A percentile compares a stretch with the other conserved stretches of the same genome.
These are phyloP conservation scores for Endothia cerciana DNA, from an alignment of 2,329 filamentous ascomycete genomes.

Conservation along the genomic window DNA sequence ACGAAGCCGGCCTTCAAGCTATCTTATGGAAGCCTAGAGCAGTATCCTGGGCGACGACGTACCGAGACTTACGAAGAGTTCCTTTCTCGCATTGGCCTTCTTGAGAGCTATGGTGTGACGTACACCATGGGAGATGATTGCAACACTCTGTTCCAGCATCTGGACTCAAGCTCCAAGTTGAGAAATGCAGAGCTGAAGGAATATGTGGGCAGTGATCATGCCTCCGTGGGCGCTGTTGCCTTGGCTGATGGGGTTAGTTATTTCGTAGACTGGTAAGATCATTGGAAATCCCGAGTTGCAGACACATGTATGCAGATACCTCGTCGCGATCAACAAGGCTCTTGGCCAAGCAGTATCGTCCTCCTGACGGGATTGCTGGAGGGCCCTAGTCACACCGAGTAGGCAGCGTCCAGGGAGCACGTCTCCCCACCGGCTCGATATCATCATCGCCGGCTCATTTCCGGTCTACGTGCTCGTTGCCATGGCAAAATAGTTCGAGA, in stretches of 20 bases:
- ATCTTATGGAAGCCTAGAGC: slow-evolving; percentile 32
- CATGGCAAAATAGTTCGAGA: too few relatives aligned
- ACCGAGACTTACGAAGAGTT: slow-evolving; percentile 34
- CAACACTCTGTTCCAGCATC: slow-evolving; percentile 30
- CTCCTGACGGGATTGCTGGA: too few relatives aligned
- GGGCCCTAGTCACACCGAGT: too few relatives aligned
- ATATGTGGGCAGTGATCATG: slow-evolving; percentile 34
- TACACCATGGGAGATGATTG: slow-evolving; percentile 30
- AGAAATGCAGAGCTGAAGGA: slow-evolving; percentile 34
- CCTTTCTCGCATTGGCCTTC: slow-evolving; percentile 25
- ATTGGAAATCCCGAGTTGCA: too few relatives aligned
- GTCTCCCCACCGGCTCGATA: too few relatives aligned
- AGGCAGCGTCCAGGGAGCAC: too few relatives aligned
- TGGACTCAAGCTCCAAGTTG: slow-evolving; percentile 29
- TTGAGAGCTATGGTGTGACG: slow-evolving; percentile 22
- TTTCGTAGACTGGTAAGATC: slow-evolving; percentile 33
- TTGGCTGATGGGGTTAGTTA: slow-evolving; percentile 34
- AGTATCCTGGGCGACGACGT: slow-evolving; percentile 30
- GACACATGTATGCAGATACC: not conserved
- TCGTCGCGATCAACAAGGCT: not conserved
- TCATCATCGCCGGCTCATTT: too few relatives aligned
- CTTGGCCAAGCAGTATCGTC: not conserved
- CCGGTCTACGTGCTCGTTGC: too few relatives aligned
- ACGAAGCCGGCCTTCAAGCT: slow-evolving; percentile 32
- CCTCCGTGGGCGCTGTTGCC: slow-evolving; percentile 31